Percentiles rank a stretch among this genome's conserved stretches.
phyloP scores from a whole-genome alignment of 495 filamentous ascomycete genomes.

The Parmelia sp. region DNA sequence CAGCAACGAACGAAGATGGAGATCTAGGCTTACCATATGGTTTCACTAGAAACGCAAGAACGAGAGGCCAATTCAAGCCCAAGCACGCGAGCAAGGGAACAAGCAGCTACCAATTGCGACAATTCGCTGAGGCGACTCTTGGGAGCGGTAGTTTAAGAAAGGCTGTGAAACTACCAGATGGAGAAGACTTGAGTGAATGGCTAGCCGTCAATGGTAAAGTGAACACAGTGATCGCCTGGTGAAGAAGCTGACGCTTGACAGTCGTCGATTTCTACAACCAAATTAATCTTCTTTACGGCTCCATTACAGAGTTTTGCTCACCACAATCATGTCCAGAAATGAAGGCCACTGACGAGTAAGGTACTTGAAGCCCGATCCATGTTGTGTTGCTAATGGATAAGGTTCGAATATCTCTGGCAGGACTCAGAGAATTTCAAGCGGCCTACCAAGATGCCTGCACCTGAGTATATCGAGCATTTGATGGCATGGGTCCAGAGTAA shows the following conservation, averaged over 20 bases:
- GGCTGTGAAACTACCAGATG: slow-evolving; percentile 92
- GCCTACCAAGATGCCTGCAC: slow-evolving; percentile 96
- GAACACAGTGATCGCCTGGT: background rate
- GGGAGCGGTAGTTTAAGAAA: slow-evolving; percentile 92
- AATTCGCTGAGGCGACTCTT: slow-evolving; percentile 95
- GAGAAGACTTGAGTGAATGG: slow-evolving; percentile 97
- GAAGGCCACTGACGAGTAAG: slow-evolving; percentile 99
- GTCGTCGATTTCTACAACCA: slow-evolving; percentile 99
- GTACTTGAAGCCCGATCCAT: background rate
- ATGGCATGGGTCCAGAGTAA: slow-evolving; percentile 95
- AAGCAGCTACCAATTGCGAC: slow-evolving; percentile 89
- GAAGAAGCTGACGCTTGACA: background rate
- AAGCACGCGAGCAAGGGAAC: slow-evolving; percentile 81
- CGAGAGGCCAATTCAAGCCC: slow-evolving; percentile 84
- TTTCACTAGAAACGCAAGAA: slow-evolving; percentile 71
- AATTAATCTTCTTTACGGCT: slow-evolving; percentile 96
- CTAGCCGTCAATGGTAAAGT: slow-evolving; percentile 83
- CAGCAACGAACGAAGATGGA: slow-evolving; percentile 2
- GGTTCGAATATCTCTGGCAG: slow-evolving; percentile 99
- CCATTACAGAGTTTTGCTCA: slow-evolving; percentile 98
- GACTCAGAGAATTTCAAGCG: slow-evolving; percentile 87
- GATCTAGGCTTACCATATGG: slow-evolving; percentile 35
- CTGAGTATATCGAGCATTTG: slow-evolving; percentile 93
- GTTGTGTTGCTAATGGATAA: slow-evolving; percentile 29
- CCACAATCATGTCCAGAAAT: slow-evolving; percentile 95